Evolutionary conservation across 331 rosid genomes (phyloP), one percentile per base, ranked within the genome.

Genomic region (Quercus lobata): DNA sequence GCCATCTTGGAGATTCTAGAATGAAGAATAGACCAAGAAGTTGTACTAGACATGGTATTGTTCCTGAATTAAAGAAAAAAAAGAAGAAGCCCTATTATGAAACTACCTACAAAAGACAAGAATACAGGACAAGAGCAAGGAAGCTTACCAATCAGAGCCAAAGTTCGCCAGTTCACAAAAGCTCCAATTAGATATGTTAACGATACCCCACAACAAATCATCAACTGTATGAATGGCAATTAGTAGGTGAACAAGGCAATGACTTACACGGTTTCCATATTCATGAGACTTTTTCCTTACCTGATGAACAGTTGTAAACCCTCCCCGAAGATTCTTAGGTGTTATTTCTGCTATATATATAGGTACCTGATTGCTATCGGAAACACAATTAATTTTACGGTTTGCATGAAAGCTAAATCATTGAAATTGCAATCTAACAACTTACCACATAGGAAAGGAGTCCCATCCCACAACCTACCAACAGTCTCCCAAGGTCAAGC

Each of bases 341-440:
- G 97, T 90, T 81, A 92, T 90, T 82, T 95, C 98, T 71, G 97
- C 97, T 85, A 95, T 81, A 74, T 89, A 95, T 60, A 95, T 75
- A 11, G 99, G 99, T 73, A 92, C 96, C 98, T 95, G 77, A 35
- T 35, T 70, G 37, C 77, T 32, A 77, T 81, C 70, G 12, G 54
- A 53, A 72, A 78, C 25, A 37, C 7, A 34, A 5, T 29, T 24
- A 65, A 21, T 70, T 73, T 52, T 76, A 78, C 62, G 35, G 22
- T 18, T 76, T 41, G 24, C 4, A 41, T 30, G 6, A 8, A 24
- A 60, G n/a, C 65, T 54, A 35, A 19, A 72, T 62, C 9, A 46
- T 19, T 54, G 18, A 74, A 78, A 63, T 30, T 57, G 63, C 32
- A 74, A 78, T 21, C 46, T 7, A 37, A 21, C 27, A 1, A 41